Evolutionary conservation across 805 yeast genomes (phyloP).

Genomic region (Sungouiella thailandica): DNA sequence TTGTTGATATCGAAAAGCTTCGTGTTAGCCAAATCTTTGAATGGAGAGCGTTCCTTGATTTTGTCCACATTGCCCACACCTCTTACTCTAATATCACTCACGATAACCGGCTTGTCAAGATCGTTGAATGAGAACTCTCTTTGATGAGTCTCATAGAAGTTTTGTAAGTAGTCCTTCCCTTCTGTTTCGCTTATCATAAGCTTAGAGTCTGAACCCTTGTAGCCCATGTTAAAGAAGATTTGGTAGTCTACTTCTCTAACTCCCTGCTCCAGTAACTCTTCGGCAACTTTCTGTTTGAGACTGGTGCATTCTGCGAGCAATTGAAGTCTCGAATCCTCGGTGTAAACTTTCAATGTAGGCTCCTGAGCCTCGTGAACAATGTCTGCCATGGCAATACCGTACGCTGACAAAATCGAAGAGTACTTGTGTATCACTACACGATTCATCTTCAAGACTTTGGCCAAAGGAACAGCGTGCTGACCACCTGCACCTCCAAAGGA

Average conservation of each 20-base stretch:
- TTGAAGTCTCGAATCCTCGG: neutral
- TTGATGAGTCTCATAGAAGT: slow-evolving; percentile 26
- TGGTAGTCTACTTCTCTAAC: slow-evolving; percentile 16
- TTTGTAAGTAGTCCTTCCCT: slow-evolving; percentile 21
- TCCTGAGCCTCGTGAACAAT: neutral
- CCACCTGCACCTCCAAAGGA: slow-evolving; percentile 1
- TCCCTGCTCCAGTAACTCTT: slow-evolving; percentile 49
- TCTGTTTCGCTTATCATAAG: slow-evolving; percentile 43
- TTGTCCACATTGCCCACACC: slow-evolving; percentile 2
- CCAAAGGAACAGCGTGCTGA: neutral
- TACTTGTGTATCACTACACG: slow-evolving; percentile 1
- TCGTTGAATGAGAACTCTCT: slow-evolving; percentile 34
- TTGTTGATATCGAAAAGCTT: neutral
- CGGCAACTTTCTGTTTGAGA: slow-evolving; percentile 40
- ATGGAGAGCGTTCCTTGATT: neutral
- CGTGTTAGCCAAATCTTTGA: neutral
- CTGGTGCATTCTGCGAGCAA: slow-evolving; percentile 33
- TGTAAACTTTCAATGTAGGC: neutral
- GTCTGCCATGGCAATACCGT: neutral
- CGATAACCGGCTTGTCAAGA: slow-evolving; percentile 35
- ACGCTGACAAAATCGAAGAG: slow-evolving; percentile 1
- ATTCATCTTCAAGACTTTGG: neutral
- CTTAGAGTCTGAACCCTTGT: slow-evolving; percentile 87
- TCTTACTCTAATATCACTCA: slow-evolving; percentile 34
- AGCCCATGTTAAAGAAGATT: slow-evolving; percentile 65